Evolutionary conservation across 345 rosid genomes (phyloP).

Genomic region (Salix dunnii): DNA sequence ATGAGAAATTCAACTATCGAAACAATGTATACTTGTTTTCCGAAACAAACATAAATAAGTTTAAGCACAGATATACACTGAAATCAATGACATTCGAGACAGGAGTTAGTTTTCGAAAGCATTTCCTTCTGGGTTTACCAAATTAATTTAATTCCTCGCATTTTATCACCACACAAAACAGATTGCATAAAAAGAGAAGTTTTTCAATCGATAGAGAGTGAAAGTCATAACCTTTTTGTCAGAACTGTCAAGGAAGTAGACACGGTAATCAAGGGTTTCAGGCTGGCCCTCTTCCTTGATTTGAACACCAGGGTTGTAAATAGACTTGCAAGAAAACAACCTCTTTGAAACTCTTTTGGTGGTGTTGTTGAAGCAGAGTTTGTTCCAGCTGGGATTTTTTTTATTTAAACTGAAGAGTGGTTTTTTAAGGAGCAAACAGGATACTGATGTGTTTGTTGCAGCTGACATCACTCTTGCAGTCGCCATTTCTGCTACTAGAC

Average conservation of each 20-base stretch:
- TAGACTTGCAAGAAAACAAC: slow-evolving; percentile 54
- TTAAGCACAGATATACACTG: neutral
- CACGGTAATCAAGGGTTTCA: slow-evolving; percentile 74
- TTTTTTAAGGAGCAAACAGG: slow-evolving; percentile 43
- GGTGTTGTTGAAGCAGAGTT: slow-evolving; percentile 10
- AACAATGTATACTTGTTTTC: neutral
- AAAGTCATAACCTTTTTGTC: slow-evolving; percentile 53
- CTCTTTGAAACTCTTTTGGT: slow-evolving; percentile 32
- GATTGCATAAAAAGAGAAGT: neutral
- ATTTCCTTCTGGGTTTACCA: neutral
- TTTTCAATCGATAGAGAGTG: neutral
- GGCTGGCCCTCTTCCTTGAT: slow-evolving; percentile 71
- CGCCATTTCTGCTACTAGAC: slow-evolving; percentile 38
- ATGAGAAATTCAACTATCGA: neutral
- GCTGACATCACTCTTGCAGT: slow-evolving; percentile 52
- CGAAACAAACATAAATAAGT: neutral
- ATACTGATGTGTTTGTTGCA: slow-evolving; percentile 32
- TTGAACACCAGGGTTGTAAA: slow-evolving; percentile 54
- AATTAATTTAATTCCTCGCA: neutral
- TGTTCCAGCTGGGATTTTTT: slow-evolving; percentile 26
- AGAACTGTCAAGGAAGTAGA: slow-evolving; percentile 61
- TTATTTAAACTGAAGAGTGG: slow-evolving; percentile 29
- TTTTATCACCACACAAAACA: neutral
- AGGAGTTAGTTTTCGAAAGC: neutral
- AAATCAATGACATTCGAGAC: neutral